Evolutionary conservation across 163 green algal genomes (phyloP).

Genomic region (Scenedesmus sp.): DNA sequence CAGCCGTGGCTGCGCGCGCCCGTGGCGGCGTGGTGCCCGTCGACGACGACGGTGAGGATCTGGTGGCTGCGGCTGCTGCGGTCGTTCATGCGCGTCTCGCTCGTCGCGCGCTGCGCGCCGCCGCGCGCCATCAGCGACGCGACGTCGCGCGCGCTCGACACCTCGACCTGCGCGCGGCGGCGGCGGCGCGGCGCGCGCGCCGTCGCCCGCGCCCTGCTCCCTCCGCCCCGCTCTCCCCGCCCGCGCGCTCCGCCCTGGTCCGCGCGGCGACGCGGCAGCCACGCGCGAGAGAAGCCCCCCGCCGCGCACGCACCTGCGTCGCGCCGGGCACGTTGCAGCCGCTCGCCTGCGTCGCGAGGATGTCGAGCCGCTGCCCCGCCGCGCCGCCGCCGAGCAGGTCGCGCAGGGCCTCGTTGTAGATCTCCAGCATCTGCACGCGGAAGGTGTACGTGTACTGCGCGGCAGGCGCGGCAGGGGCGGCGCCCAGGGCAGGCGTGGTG

Average conservation of each 20-base stretch:
- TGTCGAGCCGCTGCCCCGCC: slow-evolving; percentile 60
- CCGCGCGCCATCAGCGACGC: slow-evolving; percentile 82
- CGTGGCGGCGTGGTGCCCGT: slow-evolving; percentile 70
- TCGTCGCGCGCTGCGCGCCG: slow-evolving; percentile 74
- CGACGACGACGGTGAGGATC: slow-evolving; percentile 91
- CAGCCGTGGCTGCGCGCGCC: slow-evolving; percentile 78
- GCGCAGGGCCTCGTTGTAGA: slow-evolving; percentile 93
- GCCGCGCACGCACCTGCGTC: slow-evolving; percentile 64
- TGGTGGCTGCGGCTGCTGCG: slow-evolving; percentile 71
- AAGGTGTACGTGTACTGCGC: slow-evolving; percentile 84
- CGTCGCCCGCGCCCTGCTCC: too few species aligned
- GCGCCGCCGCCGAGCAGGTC: slow-evolving; percentile 69
- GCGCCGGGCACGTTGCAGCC: slow-evolving; percentile 88
- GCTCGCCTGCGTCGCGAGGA: slow-evolving; percentile 77
- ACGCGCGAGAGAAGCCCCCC: too few species aligned
- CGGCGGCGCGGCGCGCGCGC: background rate
- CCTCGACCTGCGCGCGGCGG: slow-evolving; percentile 61
- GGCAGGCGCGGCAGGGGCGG: background rate
- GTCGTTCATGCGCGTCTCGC: slow-evolving; percentile 94
- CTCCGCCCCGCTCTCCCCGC: too few species aligned
- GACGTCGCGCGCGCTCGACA: slow-evolving; percentile 77
- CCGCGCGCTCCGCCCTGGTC: too few species aligned
- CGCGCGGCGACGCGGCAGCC: too few species aligned
- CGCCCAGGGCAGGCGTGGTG: background rate
- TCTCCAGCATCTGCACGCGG: slow-evolving; percentile 93